A percentile compares a stretch with the other conserved stretches of the same genome.
These are phyloP conservation scores for Nemania sp. DNA, from an alignment of 2,329 filamentous ascomycete species.

Conservation along the genomic window DNA sequence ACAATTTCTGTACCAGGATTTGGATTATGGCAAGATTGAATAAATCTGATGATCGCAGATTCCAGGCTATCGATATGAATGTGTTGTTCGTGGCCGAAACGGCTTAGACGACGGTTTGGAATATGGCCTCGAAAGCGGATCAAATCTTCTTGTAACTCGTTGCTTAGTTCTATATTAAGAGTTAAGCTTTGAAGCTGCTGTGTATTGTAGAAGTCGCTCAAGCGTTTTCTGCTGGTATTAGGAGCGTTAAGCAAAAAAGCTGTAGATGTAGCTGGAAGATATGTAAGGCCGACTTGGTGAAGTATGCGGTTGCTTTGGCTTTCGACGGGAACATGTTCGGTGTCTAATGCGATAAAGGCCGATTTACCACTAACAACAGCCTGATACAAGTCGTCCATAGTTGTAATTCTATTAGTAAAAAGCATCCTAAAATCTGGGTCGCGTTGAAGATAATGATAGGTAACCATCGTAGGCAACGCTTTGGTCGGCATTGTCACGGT, in stretches of 20 bases:
- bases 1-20: slow-evolving; percentile 3
- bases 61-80: slow-evolving; percentile 3
- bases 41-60: slow-evolving; percentile 15
- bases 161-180: slow-evolving; percentile 10
- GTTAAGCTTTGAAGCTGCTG: slow-evolving; percentile 11
- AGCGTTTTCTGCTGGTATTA: not conserved
- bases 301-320: slow-evolving; percentile 9
- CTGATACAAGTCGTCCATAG: slow-evolving; percentile 8
- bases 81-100: slow-evolving; percentile 8
- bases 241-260: slow-evolving; percentile 7
- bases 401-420: slow-evolving; percentile 12
- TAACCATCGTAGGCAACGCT: slow-evolving; percentile 4
- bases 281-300: slow-evolving; percentile 13
- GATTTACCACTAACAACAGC: slow-evolving; percentile 5
- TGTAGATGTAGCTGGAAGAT: slow-evolving; percentile 10
- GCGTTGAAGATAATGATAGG: slow-evolving; percentile 7
- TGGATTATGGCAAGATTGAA: slow-evolving; percentile 5
- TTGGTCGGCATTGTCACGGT: not conserved
- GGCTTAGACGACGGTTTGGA: slow-evolving; percentile 10
- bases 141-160: slow-evolving; percentile 3
- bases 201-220: slow-evolving; percentile 5
- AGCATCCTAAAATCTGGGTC: slow-evolving; percentile 8
- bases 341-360: slow-evolving; percentile 16
- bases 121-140: slow-evolving; percentile 10
- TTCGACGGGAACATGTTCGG: slow-evolving; percentile 10